Evolutionary conservation across 2,329 filamentous ascomycete species (phyloP).

Genomic region (Teratosphaeria nubilosa): DNA sequence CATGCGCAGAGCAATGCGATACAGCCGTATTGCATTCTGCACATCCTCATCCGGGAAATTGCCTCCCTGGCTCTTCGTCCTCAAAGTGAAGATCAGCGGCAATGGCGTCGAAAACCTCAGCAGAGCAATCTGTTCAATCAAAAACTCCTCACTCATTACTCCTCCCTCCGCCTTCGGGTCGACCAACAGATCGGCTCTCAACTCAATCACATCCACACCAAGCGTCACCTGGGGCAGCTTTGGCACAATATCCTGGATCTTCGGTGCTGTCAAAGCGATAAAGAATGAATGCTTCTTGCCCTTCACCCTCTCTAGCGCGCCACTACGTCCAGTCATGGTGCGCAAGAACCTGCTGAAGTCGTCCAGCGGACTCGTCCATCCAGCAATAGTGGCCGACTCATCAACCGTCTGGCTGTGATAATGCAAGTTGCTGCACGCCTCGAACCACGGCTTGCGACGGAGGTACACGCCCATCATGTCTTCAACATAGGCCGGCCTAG

Average conservation of each 20-base stretch:
- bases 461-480: constrained; percentile 88
- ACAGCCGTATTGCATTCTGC: constrained; percentile 54
- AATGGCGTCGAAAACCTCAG: constrained; percentile 61
- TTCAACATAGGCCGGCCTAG: constrained; percentile 81
- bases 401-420: constrained; percentile 70
- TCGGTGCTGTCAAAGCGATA: constrained; percentile 76
- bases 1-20: constrained; percentile 66
- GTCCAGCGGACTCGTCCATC: constrained; percentile 26
- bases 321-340: constrained; percentile 53
- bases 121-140: constrained; percentile 71
- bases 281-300: constrained; percentile 75
- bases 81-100: constrained; percentile 85
- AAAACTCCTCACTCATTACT: constrained; percentile 59
- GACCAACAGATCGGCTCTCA: constrained; percentile 81
- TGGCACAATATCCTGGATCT: constrained; percentile 53
- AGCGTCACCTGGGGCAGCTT: constrained; percentile 64
- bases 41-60: constrained; percentile 73
- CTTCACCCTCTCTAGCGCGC: constrained; percentile 47
- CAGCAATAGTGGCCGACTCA: constrained; percentile 24
- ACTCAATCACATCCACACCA: constrained; percentile 84
- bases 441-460: constrained; percentile 79
- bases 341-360: constrained; percentile 67
- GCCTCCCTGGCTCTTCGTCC: constrained; percentile 77
- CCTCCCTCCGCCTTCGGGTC: constrained; percentile 50
- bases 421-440: constrained; percentile 86